Evolutionary conservation across 352 stramenopile species (phyloP), one percentile per base, ranked within the genome.

Genomic region (Phytophthora podocarpi): DNA sequence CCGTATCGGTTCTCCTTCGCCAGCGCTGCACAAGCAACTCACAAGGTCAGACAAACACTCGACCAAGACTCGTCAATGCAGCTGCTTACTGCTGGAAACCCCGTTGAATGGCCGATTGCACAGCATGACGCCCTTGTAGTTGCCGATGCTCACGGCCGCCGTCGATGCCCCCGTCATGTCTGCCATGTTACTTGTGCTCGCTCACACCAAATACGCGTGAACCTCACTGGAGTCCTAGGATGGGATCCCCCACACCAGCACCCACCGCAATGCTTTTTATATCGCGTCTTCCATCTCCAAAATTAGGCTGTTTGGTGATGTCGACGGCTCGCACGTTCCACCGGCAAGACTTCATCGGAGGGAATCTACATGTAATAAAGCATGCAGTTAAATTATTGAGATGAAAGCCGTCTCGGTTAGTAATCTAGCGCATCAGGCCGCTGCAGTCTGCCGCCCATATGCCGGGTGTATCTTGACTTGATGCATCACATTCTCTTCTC

Each of bases 101-200:
- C 90, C 90, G 40, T 94, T 95, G 80, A 98, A 98, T 12, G 93
- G 93, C 18, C 93, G 75, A 70, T 98, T 97, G 77, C 93, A 98
- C 27, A 98, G 83, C 92, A 98, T 98, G 23, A 98, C 93, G 51
- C 92, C 93, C 74, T 98, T 98, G 76, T 98, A 98, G 80, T 97
- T 98, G 67, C 90, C 92, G 64, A 97, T 97, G 56, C 82, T 93
- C 59, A 95, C 81, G 27, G 80, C 80, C 11, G 40, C 61, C 62
- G 62, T 21, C 36, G 68, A 63, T 65, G 60, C 51, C 23, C 78
- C 78, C 47, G 69, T 68, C 74, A 74, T 81, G 39, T 72, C 64
- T 16, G 48, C 43, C 59, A 63, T 64, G 26, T 52, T 51, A 34
- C n/a, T 40, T 48, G 16, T 11, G 21, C 41, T 37, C 35, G 16